Evolutionary conservation across 2,329 filamentous ascomycete species (phyloP).

Genomic region (Volutella citrinella): DNA sequence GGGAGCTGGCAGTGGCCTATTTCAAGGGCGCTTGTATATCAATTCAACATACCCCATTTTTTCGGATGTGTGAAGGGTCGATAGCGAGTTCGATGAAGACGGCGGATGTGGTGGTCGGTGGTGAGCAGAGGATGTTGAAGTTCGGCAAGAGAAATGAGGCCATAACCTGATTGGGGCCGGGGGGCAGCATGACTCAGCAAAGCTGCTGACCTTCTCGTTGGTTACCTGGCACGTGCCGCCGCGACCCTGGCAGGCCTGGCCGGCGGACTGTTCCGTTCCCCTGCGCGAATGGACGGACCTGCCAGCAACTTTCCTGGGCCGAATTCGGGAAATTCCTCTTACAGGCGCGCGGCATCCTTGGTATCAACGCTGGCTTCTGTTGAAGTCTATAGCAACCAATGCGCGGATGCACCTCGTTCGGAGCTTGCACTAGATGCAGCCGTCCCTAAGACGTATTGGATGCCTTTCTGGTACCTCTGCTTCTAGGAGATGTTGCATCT

Average conservation of each 20-base stretch:
- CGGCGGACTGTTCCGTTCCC: conserved; percentile 6
- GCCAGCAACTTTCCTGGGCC: too few species aligned
- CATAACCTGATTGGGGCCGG: conserved; percentile 34
- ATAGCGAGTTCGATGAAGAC: conserved; percentile 17
- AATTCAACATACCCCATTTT: conserved; percentile 41
- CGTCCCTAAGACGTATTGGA: conserved; percentile 17
- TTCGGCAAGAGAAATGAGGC: conserved; percentile 36
- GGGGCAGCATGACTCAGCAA: conserved; percentile 34
- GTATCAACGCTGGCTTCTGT: too few species aligned
- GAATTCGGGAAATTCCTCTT: too few species aligned
- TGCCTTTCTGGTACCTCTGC: conserved; percentile 14
- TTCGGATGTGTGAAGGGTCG: conserved; percentile 24
- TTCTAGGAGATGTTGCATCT: too few species aligned
- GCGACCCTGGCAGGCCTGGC: conserved; percentile 1
- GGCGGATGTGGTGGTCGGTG: conserved; percentile 21
- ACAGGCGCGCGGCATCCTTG: too few species aligned
- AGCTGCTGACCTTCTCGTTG: conserved; percentile 18
- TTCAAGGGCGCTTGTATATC: conserved; percentile 8
- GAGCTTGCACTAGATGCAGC: too few species aligned
- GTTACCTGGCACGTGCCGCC: conserved; percentile 17
- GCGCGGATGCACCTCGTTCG: conserved; percentile 21
- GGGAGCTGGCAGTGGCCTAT: conserved; percentile 7
- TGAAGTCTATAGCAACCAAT: conserved; percentile 12
- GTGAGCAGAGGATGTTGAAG: conserved; percentile 26
- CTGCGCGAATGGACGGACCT: too few species aligned